These are phyloP conservation scores for Hypseocharis bilobata DNA, from an alignment of 441 rosid species.

Conservation along the genomic window DNA sequence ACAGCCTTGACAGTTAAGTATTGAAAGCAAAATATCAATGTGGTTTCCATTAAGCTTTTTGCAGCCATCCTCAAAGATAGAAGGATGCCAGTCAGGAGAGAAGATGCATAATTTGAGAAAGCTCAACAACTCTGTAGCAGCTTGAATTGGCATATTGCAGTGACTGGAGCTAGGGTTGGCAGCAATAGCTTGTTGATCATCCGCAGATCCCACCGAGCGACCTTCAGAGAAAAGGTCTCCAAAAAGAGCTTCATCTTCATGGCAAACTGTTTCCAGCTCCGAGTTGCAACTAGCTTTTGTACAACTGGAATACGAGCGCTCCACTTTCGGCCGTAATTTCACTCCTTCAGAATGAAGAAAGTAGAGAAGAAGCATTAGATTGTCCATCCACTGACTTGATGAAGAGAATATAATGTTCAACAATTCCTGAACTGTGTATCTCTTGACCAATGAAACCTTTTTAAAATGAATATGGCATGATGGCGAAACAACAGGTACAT, in stretches of 20 bases:
- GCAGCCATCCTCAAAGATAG: slow-evolving; percentile 69
- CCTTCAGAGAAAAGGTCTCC: slow-evolving; percentile 96
- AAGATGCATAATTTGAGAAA: slow-evolving; percentile 69
- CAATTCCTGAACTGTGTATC: slow-evolving; percentile 55
- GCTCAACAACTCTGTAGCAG: slow-evolving; percentile 66
- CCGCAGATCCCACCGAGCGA: slow-evolving; percentile 69
- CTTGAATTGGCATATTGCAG: slow-evolving; percentile 78
- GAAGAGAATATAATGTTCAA: slow-evolving; percentile 63
- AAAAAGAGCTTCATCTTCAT: slow-evolving; percentile 96
- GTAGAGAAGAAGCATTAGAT: slow-evolving; percentile 58
- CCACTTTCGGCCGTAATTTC: slow-evolving; percentile 65
- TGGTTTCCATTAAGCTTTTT: slow-evolving; percentile 53
- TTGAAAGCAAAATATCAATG: slow-evolving; percentile 71
- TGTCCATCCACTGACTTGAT: slow-evolving; percentile 77
- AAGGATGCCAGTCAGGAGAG: slow-evolving; percentile 61
- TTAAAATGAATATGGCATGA: slow-evolving; percentile 46
- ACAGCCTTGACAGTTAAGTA: slow-evolving; percentile 44
- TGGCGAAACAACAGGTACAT: slow-evolving; percentile 34
- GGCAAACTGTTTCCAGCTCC: slow-evolving; percentile 77
- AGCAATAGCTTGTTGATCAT: slow-evolving; percentile 67
- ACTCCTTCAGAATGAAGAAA: slow-evolving; percentile 82
- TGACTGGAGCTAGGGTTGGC: slow-evolving; percentile 39
- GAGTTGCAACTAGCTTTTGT: slow-evolving; percentile 50
- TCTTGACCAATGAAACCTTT: slow-evolving; percentile 63
- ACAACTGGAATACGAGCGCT: slow-evolving; percentile 54